These are phyloP conservation scores for Pisolithus albus DNA, from an alignment of 768 basidiomycete species.

Conservation along the genomic window DNA sequence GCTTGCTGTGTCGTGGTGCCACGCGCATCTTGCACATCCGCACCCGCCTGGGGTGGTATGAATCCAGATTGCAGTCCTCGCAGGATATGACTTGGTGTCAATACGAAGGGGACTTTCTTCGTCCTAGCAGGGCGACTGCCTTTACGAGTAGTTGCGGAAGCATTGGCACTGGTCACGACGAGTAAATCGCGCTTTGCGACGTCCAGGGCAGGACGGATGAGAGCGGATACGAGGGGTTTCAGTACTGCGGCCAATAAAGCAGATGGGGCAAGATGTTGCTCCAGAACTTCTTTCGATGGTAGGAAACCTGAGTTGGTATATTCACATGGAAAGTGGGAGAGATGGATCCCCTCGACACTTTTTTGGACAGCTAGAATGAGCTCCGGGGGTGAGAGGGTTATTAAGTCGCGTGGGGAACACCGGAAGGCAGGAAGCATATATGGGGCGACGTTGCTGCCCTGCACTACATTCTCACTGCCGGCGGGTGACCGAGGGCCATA, in stretches of 20 bases:
- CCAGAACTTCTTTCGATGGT: slow-evolving; percentile 12
- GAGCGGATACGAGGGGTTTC: slow-evolving; percentile 26
- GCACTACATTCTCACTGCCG: slow-evolving; percentile 1
- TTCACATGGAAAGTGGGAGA: slow-evolving; percentile 17
- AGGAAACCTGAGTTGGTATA: slow-evolving; percentile 5
- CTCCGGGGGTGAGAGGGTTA: slow-evolving; percentile 18
- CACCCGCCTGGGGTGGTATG: slow-evolving; percentile 1
- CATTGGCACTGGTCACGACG: slow-evolving; percentile 11
- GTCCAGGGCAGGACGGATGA: slow-evolving; percentile 30
- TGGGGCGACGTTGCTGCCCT: background rate
- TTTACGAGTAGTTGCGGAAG: slow-evolving; percentile 13
- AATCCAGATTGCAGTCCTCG: slow-evolving; percentile 27
- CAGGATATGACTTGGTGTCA: slow-evolving; percentile 36
- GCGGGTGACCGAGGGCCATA: slow-evolving; percentile 5
- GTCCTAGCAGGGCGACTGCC: slow-evolving; percentile 15
- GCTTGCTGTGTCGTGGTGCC: slow-evolving; percentile 11
- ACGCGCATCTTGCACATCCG: slow-evolving; percentile 1
- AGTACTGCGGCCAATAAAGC: slow-evolving; percentile 32
- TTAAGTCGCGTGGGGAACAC: slow-evolving; percentile 17
- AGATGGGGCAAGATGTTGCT: slow-evolving; percentile 27
- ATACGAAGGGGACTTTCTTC: slow-evolving; percentile 20
- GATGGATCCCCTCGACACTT: slow-evolving; percentile 11
- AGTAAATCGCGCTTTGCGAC: slow-evolving; percentile 27
- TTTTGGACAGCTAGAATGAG: slow-evolving; percentile 24
- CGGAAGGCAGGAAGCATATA: slow-evolving; percentile 8